A percentile compares a stretch with the other conserved stretches of the same genome.
Conservation (phyloP, 768 basidiomycete genomes). For the Russula earlei region DNA sequence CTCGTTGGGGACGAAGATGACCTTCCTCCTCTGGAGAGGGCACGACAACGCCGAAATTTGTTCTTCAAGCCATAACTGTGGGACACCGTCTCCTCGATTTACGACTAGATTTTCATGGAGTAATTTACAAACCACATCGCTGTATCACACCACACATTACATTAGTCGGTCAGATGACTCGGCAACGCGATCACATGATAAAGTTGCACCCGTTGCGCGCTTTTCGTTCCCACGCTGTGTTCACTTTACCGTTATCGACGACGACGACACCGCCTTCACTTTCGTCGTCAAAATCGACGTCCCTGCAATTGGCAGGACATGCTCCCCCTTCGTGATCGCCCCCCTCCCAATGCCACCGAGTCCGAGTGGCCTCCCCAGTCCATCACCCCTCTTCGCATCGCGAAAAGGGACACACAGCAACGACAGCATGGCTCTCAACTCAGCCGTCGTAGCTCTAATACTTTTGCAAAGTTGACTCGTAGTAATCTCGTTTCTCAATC, state of each 20-base stretch:
- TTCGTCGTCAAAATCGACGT: neutral
- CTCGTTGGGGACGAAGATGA: slow-evolving; percentile 40
- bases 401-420: slow-evolving; percentile 50
- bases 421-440: slow-evolving; percentile 37
- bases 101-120: slow-evolving; percentile 3
- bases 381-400: slow-evolving; percentile 57
- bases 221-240: slow-evolving; percentile 16
- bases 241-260: slow-evolving; percentile 9
- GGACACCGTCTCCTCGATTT: neutral
- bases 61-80: slow-evolving; percentile 20
- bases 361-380: slow-evolving; percentile 58
- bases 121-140: neutral
- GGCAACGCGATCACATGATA: slow-evolving; percentile 20
- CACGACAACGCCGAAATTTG: slow-evolving; percentile 39
- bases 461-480: slow-evolving; percentile 67
- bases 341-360: slow-evolving; percentile 55
- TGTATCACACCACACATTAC: slow-evolving; percentile 3
- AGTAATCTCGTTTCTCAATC: slow-evolving; percentile 81
- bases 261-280: neutral
- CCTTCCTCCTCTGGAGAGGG: slow-evolving; percentile 61
- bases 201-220: neutral
- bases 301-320: slow-evolving; percentile 21
- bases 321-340: slow-evolving; percentile 47
- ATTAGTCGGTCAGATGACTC: slow-evolving; percentile 2
- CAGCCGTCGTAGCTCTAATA: slow-evolving; percentile 64